phyloP scores from a whole-genome alignment of 2,329 filamentous ascomycete species.

The Trichothecium roseum region DNA sequence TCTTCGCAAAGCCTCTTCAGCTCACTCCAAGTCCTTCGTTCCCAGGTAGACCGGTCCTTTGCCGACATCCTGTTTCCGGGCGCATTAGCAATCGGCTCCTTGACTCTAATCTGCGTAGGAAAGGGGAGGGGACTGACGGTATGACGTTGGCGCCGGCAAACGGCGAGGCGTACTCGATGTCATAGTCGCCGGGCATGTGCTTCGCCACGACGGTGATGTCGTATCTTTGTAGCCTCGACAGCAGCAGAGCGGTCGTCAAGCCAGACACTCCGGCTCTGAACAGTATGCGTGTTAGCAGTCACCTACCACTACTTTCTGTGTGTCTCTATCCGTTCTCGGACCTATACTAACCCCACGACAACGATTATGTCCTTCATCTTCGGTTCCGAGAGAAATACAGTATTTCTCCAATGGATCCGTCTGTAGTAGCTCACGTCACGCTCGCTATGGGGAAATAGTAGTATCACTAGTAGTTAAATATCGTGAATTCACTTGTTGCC shows the following conservation, averaged over 20 bases:
- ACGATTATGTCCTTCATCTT: conserved; percentile 3
- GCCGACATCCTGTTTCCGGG: conserved; percentile 20
- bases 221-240: conserved; percentile 21
- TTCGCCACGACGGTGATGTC: conserved; percentile 42
- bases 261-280: conserved; percentile 26
- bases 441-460: no score
- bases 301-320: neutral
- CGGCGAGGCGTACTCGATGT: conserved; percentile 72
- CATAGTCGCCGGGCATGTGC: conserved; percentile 79
- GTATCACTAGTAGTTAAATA: no score
- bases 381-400: no score
- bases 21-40: conserved; percentile 47
- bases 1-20: conserved; percentile 44
- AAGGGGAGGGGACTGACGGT: conserved; percentile 37
- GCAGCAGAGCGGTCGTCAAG: conserved; percentile 26
- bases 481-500: no score
- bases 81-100: neutral
- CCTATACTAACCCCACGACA: conserved; percentile 1
- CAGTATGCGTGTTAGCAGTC: neutral
- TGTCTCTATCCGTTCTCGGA: neutral
- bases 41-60: conserved; percentile 32
- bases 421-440: no score
- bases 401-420: no score
- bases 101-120: no score
- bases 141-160: conserved; percentile 71